Evolutionary conservation across 805 yeast genomes (phyloP).

Genomic region (Candida loeiensis): DNA sequence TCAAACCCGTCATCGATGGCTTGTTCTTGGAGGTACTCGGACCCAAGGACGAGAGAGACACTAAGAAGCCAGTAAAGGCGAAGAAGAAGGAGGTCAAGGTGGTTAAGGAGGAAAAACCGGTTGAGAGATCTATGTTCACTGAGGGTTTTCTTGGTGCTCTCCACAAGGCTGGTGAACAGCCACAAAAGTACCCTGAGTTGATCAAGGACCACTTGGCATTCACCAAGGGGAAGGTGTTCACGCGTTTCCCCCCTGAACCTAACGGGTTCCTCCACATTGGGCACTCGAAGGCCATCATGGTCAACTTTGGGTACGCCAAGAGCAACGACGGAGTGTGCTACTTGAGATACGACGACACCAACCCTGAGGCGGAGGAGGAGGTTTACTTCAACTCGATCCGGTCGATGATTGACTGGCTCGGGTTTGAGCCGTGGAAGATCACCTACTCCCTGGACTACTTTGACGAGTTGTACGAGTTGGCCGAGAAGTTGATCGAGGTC

Average conservation of each 20-base stretch:
- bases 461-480: constrained; percentile 81
- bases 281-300: constrained; percentile 96
- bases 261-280: constrained; percentile 97
- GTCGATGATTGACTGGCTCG: constrained; percentile 89
- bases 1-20: constrained; percentile 84
- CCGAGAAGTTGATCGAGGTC: constrained; percentile 69
- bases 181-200: constrained; percentile 83
- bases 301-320: constrained; percentile 95
- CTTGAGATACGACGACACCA: constrained; percentile 93
- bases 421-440: constrained; percentile 88
- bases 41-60: constrained; percentile 94
- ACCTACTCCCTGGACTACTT: constrained; percentile 97
- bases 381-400: constrained; percentile 79
- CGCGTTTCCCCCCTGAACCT: constrained; percentile 99
- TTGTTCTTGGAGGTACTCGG: constrained; percentile 73
- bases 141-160: constrained; percentile 95
- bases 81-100: constrained; percentile 24
- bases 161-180: constrained; percentile 93
- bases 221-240: constrained; percentile 79
- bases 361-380: constrained; percentile 98
- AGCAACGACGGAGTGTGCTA: constrained; percentile 84
- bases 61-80: constrained; percentile 72
- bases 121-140: constrained; percentile 72
- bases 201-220: constrained; percentile 75
- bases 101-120: constrained; percentile 9